These are phyloP conservation scores for Spiraea crenata DNA, from an alignment of 331 rosid genomes.

Conservation along the genomic window DNA sequence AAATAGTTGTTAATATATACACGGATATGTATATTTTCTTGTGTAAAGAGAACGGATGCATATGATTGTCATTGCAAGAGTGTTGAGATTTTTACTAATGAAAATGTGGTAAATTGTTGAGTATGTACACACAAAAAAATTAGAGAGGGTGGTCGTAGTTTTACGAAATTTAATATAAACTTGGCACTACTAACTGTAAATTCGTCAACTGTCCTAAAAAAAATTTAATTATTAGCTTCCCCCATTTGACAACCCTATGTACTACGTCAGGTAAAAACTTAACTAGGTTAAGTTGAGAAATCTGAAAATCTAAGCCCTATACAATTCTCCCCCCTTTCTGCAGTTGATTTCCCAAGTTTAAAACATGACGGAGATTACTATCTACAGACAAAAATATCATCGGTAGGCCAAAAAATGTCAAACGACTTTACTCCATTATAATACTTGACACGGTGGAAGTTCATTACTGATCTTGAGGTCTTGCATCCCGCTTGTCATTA, in stretches of 20 bases:
- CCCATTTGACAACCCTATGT: neutral
- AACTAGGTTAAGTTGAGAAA: neutral
- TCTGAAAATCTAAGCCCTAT: neutral
- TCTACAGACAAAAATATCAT: constrained; percentile 9
- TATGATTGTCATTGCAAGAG: neutral
- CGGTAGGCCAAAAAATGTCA: neutral
- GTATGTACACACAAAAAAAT: neutral
- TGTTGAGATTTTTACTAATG: neutral
- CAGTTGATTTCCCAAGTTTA: constrained; percentile 11
- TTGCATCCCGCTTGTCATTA: constrained; percentile 6
- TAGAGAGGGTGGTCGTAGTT: neutral
- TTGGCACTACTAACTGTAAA: neutral
- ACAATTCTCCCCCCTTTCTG: constrained; percentile 10
- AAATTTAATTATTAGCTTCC: neutral
- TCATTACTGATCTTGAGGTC: constrained; percentile 3
- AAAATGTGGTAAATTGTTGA: too few species aligned
- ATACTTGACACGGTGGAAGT: neutral
- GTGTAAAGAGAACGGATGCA: neutral
- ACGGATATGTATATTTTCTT: neutral
- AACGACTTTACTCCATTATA: constrained; percentile 6
- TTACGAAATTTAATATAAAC: neutral
- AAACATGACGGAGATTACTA: neutral
- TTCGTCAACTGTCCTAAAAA: neutral
- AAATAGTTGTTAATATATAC: neutral
- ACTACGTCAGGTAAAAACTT: constrained; percentile 1